Conservation (phyloP, 2,329 filamentous ascomycete genomes). For the Coniochaeta ligniaria region DNA sequence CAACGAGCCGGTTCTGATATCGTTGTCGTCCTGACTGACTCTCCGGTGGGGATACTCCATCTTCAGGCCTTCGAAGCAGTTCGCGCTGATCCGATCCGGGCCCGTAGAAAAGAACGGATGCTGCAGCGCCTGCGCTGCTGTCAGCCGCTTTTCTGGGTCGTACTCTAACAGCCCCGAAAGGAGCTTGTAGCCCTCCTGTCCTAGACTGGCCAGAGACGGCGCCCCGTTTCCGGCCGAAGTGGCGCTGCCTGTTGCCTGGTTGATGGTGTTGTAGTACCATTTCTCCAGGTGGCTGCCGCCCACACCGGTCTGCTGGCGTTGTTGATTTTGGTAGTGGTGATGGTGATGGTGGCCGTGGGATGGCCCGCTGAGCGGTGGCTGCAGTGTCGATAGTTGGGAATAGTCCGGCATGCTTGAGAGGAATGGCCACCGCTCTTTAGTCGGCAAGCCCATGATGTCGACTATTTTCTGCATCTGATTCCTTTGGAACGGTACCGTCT, state of each 20-base stretch:
- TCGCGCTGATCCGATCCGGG: constrained; percentile 64
- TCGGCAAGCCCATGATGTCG: constrained; percentile 88
- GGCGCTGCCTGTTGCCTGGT: constrained; percentile 29
- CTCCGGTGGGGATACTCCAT: constrained; percentile 83
- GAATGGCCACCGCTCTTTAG: constrained; percentile 81
- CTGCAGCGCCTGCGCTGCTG: constrained; percentile 79
- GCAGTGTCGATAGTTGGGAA: constrained; percentile 54
- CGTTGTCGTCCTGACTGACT: constrained; percentile 91
- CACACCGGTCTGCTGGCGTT: constrained; percentile 35
- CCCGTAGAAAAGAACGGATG: constrained; percentile 76
- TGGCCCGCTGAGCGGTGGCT: constrained; percentile 33
- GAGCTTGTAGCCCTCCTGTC: constrained; percentile 72
- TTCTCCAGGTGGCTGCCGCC: constrained; percentile 56
- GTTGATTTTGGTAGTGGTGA: constrained; percentile 30
- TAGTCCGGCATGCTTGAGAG: constrained; percentile 84
- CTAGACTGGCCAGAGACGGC: constrained; percentile 50
- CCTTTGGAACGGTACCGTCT: constrained; percentile 91
- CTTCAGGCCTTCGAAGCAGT: constrained; percentile 87
- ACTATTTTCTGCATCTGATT: constrained; percentile 99
- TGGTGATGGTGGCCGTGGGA: constrained; percentile 31
- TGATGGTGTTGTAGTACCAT: constrained; percentile 70
- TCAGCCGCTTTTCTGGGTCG: constrained; percentile 81
- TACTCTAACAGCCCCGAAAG: constrained; percentile 83
- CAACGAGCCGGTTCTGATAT: constrained; percentile 83
- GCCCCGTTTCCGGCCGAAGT: constrained; percentile 32